Evolutionary conservation across 495 filamentous ascomycete species (phyloP).

Genomic region (Aspergillus indologenus): DNA sequence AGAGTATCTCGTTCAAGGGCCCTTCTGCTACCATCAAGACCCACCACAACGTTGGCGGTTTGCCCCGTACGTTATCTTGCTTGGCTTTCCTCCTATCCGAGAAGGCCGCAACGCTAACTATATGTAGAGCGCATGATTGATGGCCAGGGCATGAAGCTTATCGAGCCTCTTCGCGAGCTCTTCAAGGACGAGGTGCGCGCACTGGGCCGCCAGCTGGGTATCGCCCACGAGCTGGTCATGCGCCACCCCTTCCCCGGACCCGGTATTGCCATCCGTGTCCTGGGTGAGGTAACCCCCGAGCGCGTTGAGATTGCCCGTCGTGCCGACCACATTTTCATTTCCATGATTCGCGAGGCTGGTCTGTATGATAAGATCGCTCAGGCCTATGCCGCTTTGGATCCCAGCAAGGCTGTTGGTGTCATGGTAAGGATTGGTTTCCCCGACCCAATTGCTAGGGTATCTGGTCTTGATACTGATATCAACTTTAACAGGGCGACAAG

Average conservation of each 20-base stretch:
- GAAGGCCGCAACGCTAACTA: background rate
- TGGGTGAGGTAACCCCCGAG: constrained; percentile 82
- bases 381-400: constrained; percentile 78
- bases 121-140: constrained; percentile 49
- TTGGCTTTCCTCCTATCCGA: background rate
- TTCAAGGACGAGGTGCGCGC: constrained; percentile 79
- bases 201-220: constrained; percentile 73
- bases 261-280: constrained; percentile 83
- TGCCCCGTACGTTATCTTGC: constrained; percentile 28
- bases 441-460: background rate
- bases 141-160: constrained; percentile 61
- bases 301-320: constrained; percentile 75
- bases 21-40: constrained; percentile 81
- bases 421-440: constrained; percentile 33
- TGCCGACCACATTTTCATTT: constrained; percentile 83
- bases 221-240: constrained; percentile 74
- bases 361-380: constrained; percentile 80
- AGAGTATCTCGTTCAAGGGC: constrained; percentile 77
- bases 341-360: constrained; percentile 78
- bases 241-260: constrained; percentile 83
- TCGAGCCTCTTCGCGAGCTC: constrained; percentile 76
- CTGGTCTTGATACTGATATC: background rate
- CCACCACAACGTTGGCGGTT: constrained; percentile 81
- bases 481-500: constrained; percentile 59
- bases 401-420: constrained; percentile 70